These are phyloP conservation scores for Hypoxylon rickii DNA, from an alignment of 495 filamentous ascomycete species.

Conservation along the genomic window DNA sequence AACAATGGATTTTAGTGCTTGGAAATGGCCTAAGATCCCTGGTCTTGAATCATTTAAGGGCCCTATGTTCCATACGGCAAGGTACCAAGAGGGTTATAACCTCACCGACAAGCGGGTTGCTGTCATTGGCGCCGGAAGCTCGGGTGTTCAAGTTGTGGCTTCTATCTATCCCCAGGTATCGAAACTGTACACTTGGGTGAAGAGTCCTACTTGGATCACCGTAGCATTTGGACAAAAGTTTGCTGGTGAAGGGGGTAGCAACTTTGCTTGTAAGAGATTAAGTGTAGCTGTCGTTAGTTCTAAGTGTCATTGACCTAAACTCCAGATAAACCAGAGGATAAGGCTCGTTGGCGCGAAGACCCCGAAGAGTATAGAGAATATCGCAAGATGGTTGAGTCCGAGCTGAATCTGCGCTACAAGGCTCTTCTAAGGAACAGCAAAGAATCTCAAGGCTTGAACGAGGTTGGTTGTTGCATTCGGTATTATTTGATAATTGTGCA, in stretches of 20 bases:
- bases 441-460: no score
- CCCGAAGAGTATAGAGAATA: constrained; percentile 43
- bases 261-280: no score
- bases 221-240: neutral
- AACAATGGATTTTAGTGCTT: no score
- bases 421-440: constrained; percentile 42
- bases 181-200: no score
- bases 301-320: no score
- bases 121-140: constrained; percentile 44
- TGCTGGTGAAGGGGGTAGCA: neutral
- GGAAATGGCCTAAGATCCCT: constrained; percentile 56
- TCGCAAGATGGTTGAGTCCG: constrained; percentile 46
- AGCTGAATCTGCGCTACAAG: constrained; percentile 50
- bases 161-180: constrained; percentile 50
- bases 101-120: constrained; percentile 54
- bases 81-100: constrained; percentile 53
- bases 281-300: no score
- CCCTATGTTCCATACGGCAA: constrained; percentile 53
- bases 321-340: no score
- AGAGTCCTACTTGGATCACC: constrained; percentile 61
- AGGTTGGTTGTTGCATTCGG: no score
- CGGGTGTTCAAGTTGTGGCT: constrained; percentile 57
- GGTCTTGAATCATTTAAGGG: constrained; percentile 51
- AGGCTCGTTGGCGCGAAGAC: no score
- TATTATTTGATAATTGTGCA: no score